Base-by-base conservation (phyloP, 139 green algal genomes). In the Chlamydomonas incerta region DNA sequence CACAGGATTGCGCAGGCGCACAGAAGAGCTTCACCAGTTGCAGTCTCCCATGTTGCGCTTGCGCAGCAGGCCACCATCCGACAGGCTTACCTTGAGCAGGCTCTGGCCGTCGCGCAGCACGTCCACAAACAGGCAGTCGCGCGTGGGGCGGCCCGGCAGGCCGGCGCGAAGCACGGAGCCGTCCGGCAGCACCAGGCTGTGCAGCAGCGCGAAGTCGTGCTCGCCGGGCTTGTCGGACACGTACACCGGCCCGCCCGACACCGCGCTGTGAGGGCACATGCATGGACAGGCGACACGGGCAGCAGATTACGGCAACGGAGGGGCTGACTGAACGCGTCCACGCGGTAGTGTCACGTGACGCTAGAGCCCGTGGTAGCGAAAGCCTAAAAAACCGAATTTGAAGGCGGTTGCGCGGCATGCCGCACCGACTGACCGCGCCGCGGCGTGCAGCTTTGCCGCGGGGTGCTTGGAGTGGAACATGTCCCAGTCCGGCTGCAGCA, bases 121-220 rank as follows among this genome's bases (percentile, higher is more conserved):
- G 72, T 99, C 96, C 15, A 10, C 62, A 87, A 99, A 99, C 17
- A 99, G 92, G 77, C 89, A 95, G 90, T 99, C 97, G 3, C 90
- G 84, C 1, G 96, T 99, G n/a, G 97, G 97, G 17, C 96, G 90
- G 1, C 95, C 97, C 11, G 97, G 96, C 80, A 94, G 91, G 34
- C 58, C 35, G 28, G 88, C 72, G 13, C 97, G 85, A 81, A 98
- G 90, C 28, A 96, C 79, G 26, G 28, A 82, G 41, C 96, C 96
- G 74, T 96, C 94, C 1, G 95, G 90, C 87, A 98, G 89, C 82
- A 98, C 96, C 76, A 98, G 90, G 65, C 83, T 76, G n/a, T 88
- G 76, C 72, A 98, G 88, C 87, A 97, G 87, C 57, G 88, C 87
- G 77, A 94, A 95, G 90, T 97, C 93, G 84, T 98, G 96, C 76